Percentiles rank a stretch among this genome's conserved stretches.
These are phyloP conservation scores for Acanthamoeba sp. DNA, from an alignment of 208 protist genomes.

Conservation along the genomic window DNA sequence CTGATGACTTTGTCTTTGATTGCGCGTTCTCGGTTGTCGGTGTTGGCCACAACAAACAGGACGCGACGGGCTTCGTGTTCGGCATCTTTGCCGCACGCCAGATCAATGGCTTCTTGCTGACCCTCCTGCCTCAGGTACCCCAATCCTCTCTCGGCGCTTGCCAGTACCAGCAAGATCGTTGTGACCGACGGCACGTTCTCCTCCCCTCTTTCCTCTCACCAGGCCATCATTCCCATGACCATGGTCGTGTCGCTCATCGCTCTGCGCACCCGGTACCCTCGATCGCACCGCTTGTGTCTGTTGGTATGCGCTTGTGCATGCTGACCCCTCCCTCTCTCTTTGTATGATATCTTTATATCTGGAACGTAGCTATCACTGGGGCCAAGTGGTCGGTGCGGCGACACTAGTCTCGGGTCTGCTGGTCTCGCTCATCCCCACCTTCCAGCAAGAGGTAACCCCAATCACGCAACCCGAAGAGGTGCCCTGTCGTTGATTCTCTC, in stretches of 20 bases:
- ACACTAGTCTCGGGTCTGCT: slow-evolving; percentile 42
- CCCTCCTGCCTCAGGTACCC: slow-evolving; percentile 61
- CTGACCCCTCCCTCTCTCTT: too few species aligned
- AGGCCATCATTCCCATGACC: slow-evolving; percentile 73
- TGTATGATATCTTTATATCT: not conserved
- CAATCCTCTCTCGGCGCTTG: not conserved
- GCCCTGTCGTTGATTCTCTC: not conserved
- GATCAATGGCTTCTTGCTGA: slow-evolving; percentile 66
- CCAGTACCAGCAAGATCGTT: not conserved
- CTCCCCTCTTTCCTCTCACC: not conserved
- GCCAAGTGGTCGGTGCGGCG: slow-evolving; percentile 37
- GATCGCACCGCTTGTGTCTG: not conserved
- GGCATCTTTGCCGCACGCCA: slow-evolving; percentile 67
- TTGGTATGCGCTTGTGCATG: not conserved
- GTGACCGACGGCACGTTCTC: not conserved
- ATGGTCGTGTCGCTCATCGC: slow-evolving; percentile 42
- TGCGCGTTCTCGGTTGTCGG: too few species aligned
- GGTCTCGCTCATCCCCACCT: slow-evolving; percentile 43
- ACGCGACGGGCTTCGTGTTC: slow-evolving; percentile 64
- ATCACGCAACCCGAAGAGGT: too few species aligned
- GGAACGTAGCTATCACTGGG: slow-evolving; percentile 46
- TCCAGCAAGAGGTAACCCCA: not conserved
- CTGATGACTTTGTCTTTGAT: too few species aligned
- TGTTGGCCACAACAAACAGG: too few species aligned
- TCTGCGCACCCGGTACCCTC: not conserved